Evolutionary conservation across 352 stramenopile species (phyloP), one percentile per base, ranked within the genome.

Genomic region (Globisporangium perplexum): DNA sequence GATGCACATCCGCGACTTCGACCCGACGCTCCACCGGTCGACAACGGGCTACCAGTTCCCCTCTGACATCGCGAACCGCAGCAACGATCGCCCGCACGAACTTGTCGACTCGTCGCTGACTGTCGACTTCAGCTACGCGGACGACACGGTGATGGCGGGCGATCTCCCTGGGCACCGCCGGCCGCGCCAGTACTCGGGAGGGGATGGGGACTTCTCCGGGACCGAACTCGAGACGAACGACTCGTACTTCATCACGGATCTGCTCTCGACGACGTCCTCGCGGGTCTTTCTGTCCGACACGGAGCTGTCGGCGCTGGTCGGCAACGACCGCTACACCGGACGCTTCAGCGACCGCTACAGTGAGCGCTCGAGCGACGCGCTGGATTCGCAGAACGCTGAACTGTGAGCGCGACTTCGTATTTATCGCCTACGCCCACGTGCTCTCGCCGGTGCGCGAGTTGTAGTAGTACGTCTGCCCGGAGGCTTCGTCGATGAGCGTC

Each of bases 391-490:
- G 1, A 41, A 55, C 28, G 52, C 42, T 12, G 52, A 60, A 24
- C 39, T 60, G 23, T 60, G 23, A 38, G 2, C 26, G 39, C 22
- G 41, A 18, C 6, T 52, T 62, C 54, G 43, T 67, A 47, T 42
- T 52, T 59, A 42, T 28, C 7, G 4, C n/a, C 71, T 69, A 87
- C 15, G 66, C 72, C 83, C 83, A 90, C 31, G 55, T 58, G 4
- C 80, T 88, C 52, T 93, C 80, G 23, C 83, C 78, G 18, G 80
- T 91, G 39, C 67, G 52, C 11, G 59, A 66, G 50, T 90, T 90
- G 67, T 89, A 91, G 46, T 88, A 93, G 65, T 91, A 91, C 39
- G 60, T 69, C 18, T 80, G 63, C 1, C 83, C 80, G 0, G 74
- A 86, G 28, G 50, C 64, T 24, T 88, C 78, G 36, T 93, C 83